These are phyloP conservation scores for Mrakia blollopis DNA, from an alignment of 768 basidiomycete genomes.

Conservation along the genomic window DNA sequence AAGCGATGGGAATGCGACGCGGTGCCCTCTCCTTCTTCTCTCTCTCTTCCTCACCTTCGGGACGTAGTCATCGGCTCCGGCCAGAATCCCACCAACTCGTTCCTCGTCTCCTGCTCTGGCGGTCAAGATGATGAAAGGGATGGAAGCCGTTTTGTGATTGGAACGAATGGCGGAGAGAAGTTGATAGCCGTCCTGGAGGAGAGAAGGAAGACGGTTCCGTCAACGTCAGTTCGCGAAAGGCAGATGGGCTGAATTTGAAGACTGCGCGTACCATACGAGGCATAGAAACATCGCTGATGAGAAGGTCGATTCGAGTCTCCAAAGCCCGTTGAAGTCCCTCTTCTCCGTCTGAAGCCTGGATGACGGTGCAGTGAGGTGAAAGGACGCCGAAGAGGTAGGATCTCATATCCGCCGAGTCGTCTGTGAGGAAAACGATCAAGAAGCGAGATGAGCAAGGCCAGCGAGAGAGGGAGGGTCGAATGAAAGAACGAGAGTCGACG, in stretches of 20 bases:
- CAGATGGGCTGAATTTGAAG: background rate
- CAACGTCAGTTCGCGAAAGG: background rate
- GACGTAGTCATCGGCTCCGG: slow-evolving; percentile 13
- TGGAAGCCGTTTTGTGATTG: background rate
- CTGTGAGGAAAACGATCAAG: too few relatives aligned
- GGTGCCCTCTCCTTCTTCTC: too few relatives aligned
- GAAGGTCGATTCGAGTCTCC: background rate
- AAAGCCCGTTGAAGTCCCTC: background rate
- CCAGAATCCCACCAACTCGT: background rate
- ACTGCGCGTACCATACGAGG: background rate
- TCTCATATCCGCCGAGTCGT: slow-evolving; percentile 11
- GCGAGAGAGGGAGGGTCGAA: too few relatives aligned
- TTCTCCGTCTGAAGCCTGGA: slow-evolving; percentile 11
- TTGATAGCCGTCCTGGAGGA: slow-evolving; percentile 2
- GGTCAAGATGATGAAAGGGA: slow-evolving; percentile 12
- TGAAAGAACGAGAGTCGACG: too few relatives aligned
- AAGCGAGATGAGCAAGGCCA: too few relatives aligned
- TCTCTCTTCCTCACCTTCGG: too few relatives aligned
- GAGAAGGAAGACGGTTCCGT: background rate
- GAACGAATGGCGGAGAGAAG: background rate
- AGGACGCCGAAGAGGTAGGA: slow-evolving; percentile 8
- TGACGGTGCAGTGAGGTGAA: background rate
- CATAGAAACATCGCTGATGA: background rate
- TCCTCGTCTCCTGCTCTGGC: slow-evolving; percentile 12
- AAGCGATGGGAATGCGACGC: too few relatives aligned